Evolutionary conservation across 1,284 basidiomycete species (phyloP).

Genomic region (Ceratobasidium sp.): DNA sequence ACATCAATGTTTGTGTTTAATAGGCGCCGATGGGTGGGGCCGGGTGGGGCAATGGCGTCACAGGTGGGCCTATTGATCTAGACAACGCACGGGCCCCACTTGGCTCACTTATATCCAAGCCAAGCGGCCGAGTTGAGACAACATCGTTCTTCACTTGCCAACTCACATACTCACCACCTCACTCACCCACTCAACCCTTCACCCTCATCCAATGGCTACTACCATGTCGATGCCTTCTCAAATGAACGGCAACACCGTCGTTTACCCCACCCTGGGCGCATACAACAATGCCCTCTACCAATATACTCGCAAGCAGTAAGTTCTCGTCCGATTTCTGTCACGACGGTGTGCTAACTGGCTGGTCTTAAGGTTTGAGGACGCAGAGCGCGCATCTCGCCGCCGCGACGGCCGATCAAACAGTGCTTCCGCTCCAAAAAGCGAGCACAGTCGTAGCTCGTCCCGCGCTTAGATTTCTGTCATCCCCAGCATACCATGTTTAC

Average conservation of each 20-base stretch:
- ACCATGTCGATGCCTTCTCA: constrained; percentile 34
- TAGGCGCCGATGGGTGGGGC: too few relatives aligned
- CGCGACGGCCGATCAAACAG: not conserved
- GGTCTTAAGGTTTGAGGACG: constrained; percentile 14
- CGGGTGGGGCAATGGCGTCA: too few relatives aligned
- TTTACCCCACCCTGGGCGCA: constrained; percentile 13
- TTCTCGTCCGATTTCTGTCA: not conserved
- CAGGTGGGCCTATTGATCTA: too few relatives aligned
- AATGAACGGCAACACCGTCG: not conserved
- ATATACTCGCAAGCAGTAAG: constrained; percentile 29
- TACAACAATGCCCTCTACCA: constrained; percentile 32
- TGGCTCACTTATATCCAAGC: too few relatives aligned
- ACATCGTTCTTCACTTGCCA: not conserved
- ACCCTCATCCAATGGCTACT: constrained; percentile 10
- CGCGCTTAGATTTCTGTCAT: not conserved
- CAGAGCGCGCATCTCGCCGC: not conserved
- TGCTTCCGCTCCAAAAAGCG: too few relatives aligned
- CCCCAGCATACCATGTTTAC: not conserved
- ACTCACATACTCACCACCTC: not conserved
- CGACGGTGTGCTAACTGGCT: not conserved
- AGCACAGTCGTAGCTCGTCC: not conserved
- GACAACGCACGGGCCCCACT: too few relatives aligned
- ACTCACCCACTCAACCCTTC: not conserved
- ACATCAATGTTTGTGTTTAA: too few relatives aligned
- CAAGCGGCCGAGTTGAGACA: too few relatives aligned